Base-by-base conservation (phyloP, 2,329 filamentous ascomycete genomes). In the Fusarium sp. region DNA sequence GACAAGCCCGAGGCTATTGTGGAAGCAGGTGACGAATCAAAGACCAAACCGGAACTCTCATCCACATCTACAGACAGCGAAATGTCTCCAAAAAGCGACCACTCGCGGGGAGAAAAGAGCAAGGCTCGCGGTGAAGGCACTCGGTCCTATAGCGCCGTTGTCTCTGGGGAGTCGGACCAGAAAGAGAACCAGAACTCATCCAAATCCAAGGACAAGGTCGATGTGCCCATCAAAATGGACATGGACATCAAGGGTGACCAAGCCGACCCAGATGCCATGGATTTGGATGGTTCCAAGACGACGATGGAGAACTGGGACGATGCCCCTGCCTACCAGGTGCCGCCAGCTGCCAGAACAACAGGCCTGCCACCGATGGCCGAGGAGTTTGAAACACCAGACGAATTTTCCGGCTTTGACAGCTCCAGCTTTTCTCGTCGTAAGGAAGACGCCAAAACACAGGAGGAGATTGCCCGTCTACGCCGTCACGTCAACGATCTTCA, bases 401-500 rank as follows among this genome's bases (percentile, higher is more conserved):
- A 66, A 25, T 42, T 69, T 14, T 53, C 56, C 9, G 63, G 63
- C 16, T 73, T 73, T 50, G 65, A 67, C 16, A 68, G 54, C 4
- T 50, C 61, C n/a, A 60, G 60, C 50, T 58, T 63, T 27, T 33
- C 60, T 23, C 58, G 62, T 8, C 62, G 49, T 25, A 65, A 61
- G 29, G 59, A 63, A n/a, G 44, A 64, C 7, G 18, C 50, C 23
- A 64, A 65, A 29, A 14, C 64, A 13, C 58, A 61, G 1, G 68
- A 74, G 46, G 68, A 73, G 25, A 69, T 60, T 23, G 11, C 18
- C 11, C 63, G 55, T 6, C 58, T 76, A 20, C 64, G 65, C 11
- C 68, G 67, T 11, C 69, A 74, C 31, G 55, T 75, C 9, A 66
- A 73, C 2, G 67, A 69, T 13, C 68, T 77, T 36, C 61, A 57